These are phyloP conservation scores for Penicillium tannophilum DNA, from an alignment of 495 filamentous ascomycete species.

Conservation along the genomic window DNA sequence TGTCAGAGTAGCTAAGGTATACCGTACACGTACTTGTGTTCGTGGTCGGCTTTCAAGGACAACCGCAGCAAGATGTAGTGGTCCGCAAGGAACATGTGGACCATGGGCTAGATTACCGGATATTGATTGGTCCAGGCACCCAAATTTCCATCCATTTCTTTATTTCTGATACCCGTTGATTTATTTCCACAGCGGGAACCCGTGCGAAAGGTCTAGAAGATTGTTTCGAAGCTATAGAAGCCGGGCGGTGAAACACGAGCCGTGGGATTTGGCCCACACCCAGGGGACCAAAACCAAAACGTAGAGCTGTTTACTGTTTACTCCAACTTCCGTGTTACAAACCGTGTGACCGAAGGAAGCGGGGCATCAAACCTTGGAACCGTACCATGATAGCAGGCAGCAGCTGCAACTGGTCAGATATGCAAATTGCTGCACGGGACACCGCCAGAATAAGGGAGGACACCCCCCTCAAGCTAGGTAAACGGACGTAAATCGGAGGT, in stretches of 20 bases:
- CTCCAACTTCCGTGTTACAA: not conserved
- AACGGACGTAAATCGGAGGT: slow-evolving; percentile 12
- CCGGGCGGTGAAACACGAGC: slow-evolving; percentile 4
- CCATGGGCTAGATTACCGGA: not conserved
- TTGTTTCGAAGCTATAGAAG: slow-evolving; percentile 5
- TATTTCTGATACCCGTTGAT: not conserved
- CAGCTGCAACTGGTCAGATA: not conserved
- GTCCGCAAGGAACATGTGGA: slow-evolving; percentile 17
- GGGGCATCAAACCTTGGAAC: not conserved
- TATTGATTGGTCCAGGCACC: slow-evolving; percentile 6
- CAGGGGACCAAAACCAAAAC: not conserved
- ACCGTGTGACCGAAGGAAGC: slow-evolving; percentile 1
- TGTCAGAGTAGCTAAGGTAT: not conserved
- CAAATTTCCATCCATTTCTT: not conserved
- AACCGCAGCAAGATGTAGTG: slow-evolving; percentile 5
- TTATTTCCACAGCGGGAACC: not conserved
- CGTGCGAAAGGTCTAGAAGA: slow-evolving; percentile 12
- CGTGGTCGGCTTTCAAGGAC: slow-evolving; percentile 5
- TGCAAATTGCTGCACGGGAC: not conserved
- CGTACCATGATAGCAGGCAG: slow-evolving; percentile 2
- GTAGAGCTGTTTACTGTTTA: not conserved
- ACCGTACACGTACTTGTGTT: not conserved
- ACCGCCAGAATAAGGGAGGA: not conserved
- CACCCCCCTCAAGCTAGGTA: not conserved
- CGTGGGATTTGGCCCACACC: slow-evolving; percentile 4